Percentiles rank a stretch among this genome's conserved stretches.
Evolutionary conservation across 139 green algal species (phyloP).

Genomic region (Raphidocelis subcapitata): DNA sequence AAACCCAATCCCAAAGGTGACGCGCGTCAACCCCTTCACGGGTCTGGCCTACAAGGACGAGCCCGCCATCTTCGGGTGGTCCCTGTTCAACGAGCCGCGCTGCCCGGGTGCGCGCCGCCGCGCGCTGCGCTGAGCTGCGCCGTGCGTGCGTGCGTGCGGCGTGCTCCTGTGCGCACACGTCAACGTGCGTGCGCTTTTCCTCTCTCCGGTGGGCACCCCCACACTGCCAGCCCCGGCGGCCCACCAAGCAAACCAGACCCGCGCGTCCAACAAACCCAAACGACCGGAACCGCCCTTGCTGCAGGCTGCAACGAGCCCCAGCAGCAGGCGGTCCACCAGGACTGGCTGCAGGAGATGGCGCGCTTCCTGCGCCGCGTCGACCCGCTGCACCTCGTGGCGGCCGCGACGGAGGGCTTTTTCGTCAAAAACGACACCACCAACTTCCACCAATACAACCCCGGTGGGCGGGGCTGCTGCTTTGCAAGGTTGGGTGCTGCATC

Average conservation of each 20-base stretch:
- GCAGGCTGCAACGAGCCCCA: constrained; percentile 18
- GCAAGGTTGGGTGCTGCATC: no score
- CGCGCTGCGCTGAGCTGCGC: no score
- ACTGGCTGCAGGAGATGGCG: constrained; percentile 53
- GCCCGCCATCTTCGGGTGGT: constrained; percentile 60
- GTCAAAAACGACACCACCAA: constrained; percentile 7
- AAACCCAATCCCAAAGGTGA: constrained; percentile 14
- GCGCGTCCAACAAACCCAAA: no score
- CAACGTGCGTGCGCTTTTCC: no score
- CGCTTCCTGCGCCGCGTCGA: constrained; percentile 33
- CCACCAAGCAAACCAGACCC: no score
- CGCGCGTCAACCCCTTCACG: constrained; percentile 61
- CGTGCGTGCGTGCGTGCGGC: neutral
- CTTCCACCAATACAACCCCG: constrained; percentile 29
- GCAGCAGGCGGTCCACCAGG: constrained; percentile 23
- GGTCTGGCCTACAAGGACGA: constrained; percentile 59
- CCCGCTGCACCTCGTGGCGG: constrained; percentile 32
- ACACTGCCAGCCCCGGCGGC: no score
- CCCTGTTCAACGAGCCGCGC: constrained; percentile 38
- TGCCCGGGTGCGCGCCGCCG: constrained; percentile 31
- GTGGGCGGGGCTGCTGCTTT: neutral
- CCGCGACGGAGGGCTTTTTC: constrained; percentile 20
- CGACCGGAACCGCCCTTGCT: no score
- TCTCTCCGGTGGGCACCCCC: no score
- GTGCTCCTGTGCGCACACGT: no score